Evolutionary conservation across 495 filamentous ascomycete species (phyloP).

Genomic region (Trichoderma asperelloides): DNA sequence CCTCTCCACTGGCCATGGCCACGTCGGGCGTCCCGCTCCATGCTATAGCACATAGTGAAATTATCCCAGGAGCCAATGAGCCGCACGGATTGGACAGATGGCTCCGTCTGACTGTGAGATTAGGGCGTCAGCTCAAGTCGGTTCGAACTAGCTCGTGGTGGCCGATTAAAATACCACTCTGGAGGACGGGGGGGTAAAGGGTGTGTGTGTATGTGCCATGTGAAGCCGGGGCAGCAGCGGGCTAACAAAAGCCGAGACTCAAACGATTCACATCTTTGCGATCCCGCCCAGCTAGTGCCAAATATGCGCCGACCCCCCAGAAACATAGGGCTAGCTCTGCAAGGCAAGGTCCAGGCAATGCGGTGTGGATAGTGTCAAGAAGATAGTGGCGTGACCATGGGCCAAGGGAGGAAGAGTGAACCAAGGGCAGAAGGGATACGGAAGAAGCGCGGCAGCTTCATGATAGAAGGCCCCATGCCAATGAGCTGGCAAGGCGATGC

Average conservation of each 20-base stretch:
- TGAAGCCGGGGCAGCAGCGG: background rate
- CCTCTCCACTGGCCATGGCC: conserved; percentile 72
- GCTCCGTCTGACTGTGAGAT: conserved; percentile 49
- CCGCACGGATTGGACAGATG: conserved; percentile 61
- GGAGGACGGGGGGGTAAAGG: background rate
- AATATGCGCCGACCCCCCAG: background rate
- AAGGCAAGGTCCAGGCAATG: background rate
- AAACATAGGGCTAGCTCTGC: background rate
- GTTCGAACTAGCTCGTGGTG: background rate
- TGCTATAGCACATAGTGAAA: conserved; percentile 64
- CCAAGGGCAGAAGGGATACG: background rate
- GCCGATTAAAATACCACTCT: background rate
- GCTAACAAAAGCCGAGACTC: background rate
- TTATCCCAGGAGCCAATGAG: conserved; percentile 92
- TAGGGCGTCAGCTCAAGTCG: conserved; percentile 18
- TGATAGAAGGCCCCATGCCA: background rate
- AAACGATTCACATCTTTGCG: background rate
- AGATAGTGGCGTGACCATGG: background rate
- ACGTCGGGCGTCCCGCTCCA: conserved; percentile 66
- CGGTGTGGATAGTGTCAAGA: background rate
- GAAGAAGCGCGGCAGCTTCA: background rate
- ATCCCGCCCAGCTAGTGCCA: background rate
- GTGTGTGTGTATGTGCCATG: background rate
- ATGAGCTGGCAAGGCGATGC: background rate
- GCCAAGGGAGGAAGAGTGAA: background rate